A percentile compares a stretch with the other conserved stretches of the same genome.
Evolutionary conservation across 345 rosid genomes (phyloP).

Genomic region (Aegle marmelos): DNA sequence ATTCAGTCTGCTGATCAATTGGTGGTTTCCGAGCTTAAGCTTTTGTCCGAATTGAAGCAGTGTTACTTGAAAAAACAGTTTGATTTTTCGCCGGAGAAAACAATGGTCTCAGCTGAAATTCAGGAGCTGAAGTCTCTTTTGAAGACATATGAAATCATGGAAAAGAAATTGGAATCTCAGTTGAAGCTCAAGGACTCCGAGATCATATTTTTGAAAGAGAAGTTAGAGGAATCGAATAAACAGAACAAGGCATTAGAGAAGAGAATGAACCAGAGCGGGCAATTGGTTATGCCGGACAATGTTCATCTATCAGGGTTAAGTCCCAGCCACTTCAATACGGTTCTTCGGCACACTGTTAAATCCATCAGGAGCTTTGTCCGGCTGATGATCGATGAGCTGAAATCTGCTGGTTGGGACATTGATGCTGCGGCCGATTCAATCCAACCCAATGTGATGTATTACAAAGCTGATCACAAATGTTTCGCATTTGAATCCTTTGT

Average conservation of each 20-base stretch:
- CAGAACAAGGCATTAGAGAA: constrained; percentile 56
- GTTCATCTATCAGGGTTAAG: constrained; percentile 49
- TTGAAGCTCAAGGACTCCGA: constrained; percentile 74
- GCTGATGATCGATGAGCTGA: constrained; percentile 62
- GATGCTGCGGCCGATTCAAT: constrained; percentile 62
- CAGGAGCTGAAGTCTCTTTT: constrained; percentile 64
- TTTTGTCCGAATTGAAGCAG: constrained; percentile 76
- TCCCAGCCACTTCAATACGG: constrained; percentile 48
- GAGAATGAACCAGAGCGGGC: constrained; percentile 67
- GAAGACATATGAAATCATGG: constrained; percentile 60
- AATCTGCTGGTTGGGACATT: constrained; percentile 65
- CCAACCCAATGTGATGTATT: constrained; percentile 44
- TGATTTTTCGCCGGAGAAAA: constrained; percentile 56
- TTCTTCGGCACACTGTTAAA: constrained; percentile 58
- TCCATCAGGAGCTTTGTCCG: constrained; percentile 66
- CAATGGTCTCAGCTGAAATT: constrained; percentile 60
- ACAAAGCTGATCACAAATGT: constrained; percentile 68
- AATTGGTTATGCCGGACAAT: constrained; percentile 44
- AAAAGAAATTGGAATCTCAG: constrained; percentile 76
- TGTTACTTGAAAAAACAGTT: constrained; percentile 69
- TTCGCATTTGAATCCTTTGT: constrained; percentile 74
- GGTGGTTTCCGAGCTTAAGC: constrained; percentile 60
- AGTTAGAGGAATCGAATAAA: constrained; percentile 39
- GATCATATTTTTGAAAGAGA: constrained; percentile 58
- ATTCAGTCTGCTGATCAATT: constrained; percentile 65